A percentile compares a stretch with the other conserved stretches of the same genome.
Evolutionary conservation across 2,329 filamentous ascomycete genomes (phyloP).

Genomic region (Colletotrichum nymphaeae): DNA sequence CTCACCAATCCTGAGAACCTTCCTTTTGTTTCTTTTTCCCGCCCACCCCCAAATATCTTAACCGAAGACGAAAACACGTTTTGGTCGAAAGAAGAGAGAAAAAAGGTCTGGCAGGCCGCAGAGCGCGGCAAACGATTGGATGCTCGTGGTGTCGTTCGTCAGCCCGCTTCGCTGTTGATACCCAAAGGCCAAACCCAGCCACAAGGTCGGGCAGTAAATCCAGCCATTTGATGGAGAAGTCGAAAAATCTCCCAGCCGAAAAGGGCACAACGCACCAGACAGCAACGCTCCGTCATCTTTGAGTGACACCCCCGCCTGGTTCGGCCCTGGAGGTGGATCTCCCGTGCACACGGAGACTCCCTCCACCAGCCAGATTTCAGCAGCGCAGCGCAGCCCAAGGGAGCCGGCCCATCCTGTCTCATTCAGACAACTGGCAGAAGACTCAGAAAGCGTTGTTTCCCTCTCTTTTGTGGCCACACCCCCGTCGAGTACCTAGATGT

Average conservation of each 20-base stretch:
- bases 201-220: constrained; percentile 32
- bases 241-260: constrained; percentile 2
- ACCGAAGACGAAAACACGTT: neutral
- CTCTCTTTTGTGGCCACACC: constrained; percentile 1
- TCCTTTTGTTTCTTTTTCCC: neutral
- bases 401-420: constrained; percentile 15
- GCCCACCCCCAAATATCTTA: neutral
- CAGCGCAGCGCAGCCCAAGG: constrained; percentile 9
- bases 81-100: neutral
- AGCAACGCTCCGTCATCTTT: constrained; percentile 29
- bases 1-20: neutral
- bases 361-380: constrained; percentile 4
- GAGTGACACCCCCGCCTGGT: constrained; percentile 16
- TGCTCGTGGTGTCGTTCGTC: constrained; percentile 8
- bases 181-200: constrained; percentile 35
- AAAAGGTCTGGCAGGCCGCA: neutral
- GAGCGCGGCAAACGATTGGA: constrained; percentile 29
- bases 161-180: constrained; percentile 30
- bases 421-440: constrained; percentile 18
- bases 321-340: constrained; percentile 32
- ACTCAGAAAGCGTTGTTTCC: neutral
- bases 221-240: constrained; percentile 1
- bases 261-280: constrained; percentile 26
- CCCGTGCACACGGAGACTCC: constrained; percentile 10
- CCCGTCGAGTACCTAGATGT: neutral